phyloP scores from a whole-genome alignment of 371 early-diverging fungal species.

The Fennellomyces sp. region DNA sequence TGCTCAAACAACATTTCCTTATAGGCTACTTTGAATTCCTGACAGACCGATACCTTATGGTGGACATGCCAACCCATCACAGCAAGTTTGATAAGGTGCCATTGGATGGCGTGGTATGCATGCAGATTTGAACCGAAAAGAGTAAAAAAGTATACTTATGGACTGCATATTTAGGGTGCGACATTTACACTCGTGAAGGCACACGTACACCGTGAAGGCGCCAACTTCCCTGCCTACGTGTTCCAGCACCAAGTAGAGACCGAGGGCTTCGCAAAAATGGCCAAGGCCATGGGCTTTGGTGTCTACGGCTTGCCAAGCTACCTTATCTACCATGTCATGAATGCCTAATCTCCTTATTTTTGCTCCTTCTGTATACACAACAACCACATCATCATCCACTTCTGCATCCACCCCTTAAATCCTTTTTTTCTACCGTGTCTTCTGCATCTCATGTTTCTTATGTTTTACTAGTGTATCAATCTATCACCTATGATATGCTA shows the following conservation, averaged over 20 bases:
- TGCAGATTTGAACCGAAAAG: background rate
- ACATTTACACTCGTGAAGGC: constrained; percentile 63
- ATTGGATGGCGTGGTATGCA: constrained; percentile 44
- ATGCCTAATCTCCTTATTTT: constrained; percentile 4
- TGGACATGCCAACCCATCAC: constrained; percentile 47
- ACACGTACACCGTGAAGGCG: constrained; percentile 69
- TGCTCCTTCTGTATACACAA: background rate
- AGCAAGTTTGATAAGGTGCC: constrained; percentile 28
- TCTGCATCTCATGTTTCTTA: constrained; percentile 5
- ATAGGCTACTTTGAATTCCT: constrained; percentile 46
- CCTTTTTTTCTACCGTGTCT: background rate
- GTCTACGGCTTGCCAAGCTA: constrained; percentile 67
- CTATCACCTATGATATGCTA: background rate
- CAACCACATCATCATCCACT: too few species aligned
- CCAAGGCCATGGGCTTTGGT: constrained; percentile 64
- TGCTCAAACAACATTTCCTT: background rate
- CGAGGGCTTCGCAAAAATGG: constrained; percentile 78
- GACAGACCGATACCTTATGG: constrained; percentile 40
- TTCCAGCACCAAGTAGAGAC: constrained; percentile 66
- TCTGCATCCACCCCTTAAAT: background rate
- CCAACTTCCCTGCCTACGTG: constrained; percentile 46
- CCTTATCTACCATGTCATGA: constrained; percentile 50
- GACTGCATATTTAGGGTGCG: constrained; percentile 25
- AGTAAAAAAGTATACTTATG: background rate
- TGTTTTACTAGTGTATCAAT: constrained; percentile 2